Evolutionary conservation across 106 monocot genomes (phyloP).

Genomic region (Acorus gramineus): DNA sequence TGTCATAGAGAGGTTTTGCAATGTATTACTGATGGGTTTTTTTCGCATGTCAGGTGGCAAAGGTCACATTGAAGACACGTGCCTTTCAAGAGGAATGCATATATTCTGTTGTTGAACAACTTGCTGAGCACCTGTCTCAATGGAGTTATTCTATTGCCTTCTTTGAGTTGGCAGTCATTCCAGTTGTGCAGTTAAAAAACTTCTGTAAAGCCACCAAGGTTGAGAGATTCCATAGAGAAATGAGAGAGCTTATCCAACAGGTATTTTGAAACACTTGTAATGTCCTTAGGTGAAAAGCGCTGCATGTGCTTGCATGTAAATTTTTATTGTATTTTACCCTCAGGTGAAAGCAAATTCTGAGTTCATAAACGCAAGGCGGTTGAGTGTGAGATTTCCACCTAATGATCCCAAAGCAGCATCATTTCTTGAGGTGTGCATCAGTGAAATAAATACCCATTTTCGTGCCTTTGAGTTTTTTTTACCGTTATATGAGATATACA

Average conservation of each 20-base stretch:
- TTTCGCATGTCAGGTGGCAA: slow-evolving; percentile 47
- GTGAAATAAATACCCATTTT: neutral
- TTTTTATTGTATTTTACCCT: slow-evolving; percentile 1
- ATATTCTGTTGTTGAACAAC: slow-evolving; percentile 66
- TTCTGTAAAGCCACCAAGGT: slow-evolving; percentile 65
- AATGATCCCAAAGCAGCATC: slow-evolving; percentile 40
- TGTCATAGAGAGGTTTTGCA: neutral
- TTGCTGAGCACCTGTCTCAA: slow-evolving; percentile 81
- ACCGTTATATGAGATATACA: slow-evolving; percentile 2
- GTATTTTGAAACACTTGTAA: slow-evolving; percentile 15
- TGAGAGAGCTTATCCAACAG: slow-evolving; percentile 75
- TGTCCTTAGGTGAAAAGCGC: neutral
- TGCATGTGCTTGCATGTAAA: neutral
- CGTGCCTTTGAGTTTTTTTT: neutral
- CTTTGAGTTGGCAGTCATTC: slow-evolving; percentile 89
- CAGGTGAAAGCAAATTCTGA: slow-evolving; percentile 68
- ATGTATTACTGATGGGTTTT: neutral
- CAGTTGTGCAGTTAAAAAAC: slow-evolving; percentile 63
- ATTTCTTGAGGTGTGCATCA: slow-evolving; percentile 51
- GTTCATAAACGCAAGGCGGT: slow-evolving; percentile 53
- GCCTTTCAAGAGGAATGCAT: slow-evolving; percentile 88
- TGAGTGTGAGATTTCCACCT: slow-evolving; percentile 42
- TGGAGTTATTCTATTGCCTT: slow-evolving; percentile 88
- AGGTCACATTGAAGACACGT: slow-evolving; percentile 67
- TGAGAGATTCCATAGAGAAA: slow-evolving; percentile 62